Percentiles rank a stretch among this genome's conserved stretches.
These are phyloP conservation scores for Exophiala mesophila DNA, from an alignment of 2,329 filamentous ascomycete species.

Conservation along the genomic window DNA sequence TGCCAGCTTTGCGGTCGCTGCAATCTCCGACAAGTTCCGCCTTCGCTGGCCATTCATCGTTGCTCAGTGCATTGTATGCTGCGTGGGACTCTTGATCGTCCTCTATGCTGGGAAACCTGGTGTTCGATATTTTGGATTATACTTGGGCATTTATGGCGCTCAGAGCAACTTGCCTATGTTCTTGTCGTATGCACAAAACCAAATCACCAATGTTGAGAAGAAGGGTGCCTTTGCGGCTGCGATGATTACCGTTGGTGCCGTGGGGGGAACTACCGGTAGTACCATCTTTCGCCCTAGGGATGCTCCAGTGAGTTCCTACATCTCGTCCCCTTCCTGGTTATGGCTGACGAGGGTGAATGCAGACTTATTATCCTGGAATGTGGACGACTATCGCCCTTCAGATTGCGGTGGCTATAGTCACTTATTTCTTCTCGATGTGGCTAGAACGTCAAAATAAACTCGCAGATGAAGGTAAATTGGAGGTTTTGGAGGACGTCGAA, in stretches of 20 bases:
- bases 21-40: conserved; percentile 61
- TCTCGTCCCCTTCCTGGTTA: no score
- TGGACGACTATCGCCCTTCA: conserved; percentile 6
- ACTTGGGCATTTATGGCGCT: conserved; percentile 55
- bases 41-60: conserved; percentile 60
- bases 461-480: conserved; percentile 7
- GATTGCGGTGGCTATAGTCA: conserved; percentile 5
- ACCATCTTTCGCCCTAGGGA: conserved; percentile 55
- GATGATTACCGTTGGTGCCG: conserved; percentile 13
- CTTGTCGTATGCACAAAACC: conserved; percentile 11
- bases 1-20: conserved; percentile 57
- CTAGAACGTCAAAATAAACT: conserved; percentile 12
- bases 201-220: conserved; percentile 9
- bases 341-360: no score
- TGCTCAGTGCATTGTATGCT: conserved; percentile 50
- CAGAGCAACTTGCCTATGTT: conserved; percentile 7
- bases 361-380: conserved; percentile 9
- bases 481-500: conserved; percentile 3
- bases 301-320: conserved; percentile 27
- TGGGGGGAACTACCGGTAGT: conserved; percentile 11
- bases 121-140: conserved; percentile 3
- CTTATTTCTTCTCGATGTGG: conserved; percentile 5
- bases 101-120: conserved; percentile 36
- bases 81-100: conserved; percentile 62
- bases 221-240: conserved; percentile 13